Evolutionary conservation across 1,284 basidiomycete genomes (phyloP), one percentile per base, ranked within the genome.

Genomic region (Moesziomyces parantarcticus): DNA sequence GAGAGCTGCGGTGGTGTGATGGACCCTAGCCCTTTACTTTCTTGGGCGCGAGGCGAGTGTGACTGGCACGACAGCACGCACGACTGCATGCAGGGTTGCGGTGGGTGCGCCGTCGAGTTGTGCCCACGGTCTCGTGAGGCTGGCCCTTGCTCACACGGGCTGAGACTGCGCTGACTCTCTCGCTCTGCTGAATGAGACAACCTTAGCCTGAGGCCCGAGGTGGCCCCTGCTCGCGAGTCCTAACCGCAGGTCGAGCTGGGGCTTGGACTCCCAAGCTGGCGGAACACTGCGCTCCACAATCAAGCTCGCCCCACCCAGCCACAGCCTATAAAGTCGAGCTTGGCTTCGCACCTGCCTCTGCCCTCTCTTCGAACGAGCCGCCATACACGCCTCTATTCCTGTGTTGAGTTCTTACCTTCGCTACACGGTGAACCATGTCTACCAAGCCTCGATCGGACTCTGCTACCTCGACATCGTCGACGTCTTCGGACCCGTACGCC

Each of bases 371-470:
- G 4, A n/a, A 3, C 11, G 14, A 18, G 1, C 36, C 36, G 4
- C 3, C 36, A 39, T 18, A 18, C 11, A n/a, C 36, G 36, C 3
- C 16, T 6, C 7, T 39, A 6, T n/a, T 18, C 18, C 36, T 18
- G 2, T 39, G 16, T 18, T 39, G 36, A 44, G n/a, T 39, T 23
- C 39, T 10, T 20, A 22, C 10, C 9, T 9, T 39, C 29, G 2
- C 44, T 5, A 34, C 29, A 32, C 1, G 10, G 29, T 13, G n/a
- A 42, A 50, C 45, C 36, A 70, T 70, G 67, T 61, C 61, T 9
- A 65, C 62, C 48, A 68, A 68, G 34, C 59, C 65, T 5, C 59
- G 65, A n/a, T 50, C 45, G 42, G 59, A 68, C 45, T 62, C 56
- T 1, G 36, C 42, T 49, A 51, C 56, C 11, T 71, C 67, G 36